Evolutionary conservation across 1,284 basidiomycete genomes (phyloP), one percentile per base, ranked within the genome.

Genomic region (Apiotrichum montevideense): DNA sequence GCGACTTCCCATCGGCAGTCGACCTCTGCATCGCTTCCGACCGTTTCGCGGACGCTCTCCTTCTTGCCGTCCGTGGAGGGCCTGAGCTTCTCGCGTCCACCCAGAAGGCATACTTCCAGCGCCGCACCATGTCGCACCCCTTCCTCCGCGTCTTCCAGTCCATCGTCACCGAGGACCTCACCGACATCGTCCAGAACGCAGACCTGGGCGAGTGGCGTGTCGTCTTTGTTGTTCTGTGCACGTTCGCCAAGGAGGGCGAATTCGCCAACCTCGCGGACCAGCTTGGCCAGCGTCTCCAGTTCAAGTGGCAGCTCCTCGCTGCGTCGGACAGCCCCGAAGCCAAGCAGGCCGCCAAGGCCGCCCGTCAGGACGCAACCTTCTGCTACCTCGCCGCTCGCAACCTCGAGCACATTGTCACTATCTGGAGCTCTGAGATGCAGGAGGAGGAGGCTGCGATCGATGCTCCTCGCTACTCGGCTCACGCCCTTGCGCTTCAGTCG

Each of bases 81-180:
- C 82, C 87, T 0, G 90, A 93, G 46, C 84, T 98, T n/a, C 80
- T 98, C 29, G 84, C 86, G 45, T 85, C 84, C 56, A 95, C 93
- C 0, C 94, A 98, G 71, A 90, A 90, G 75, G 87, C 88, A 0
- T 98, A 98, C 79, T 98, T 98, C 69, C 87, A 90, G 70, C 83
- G 85, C 52, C 84, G 85, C 59, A 89, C 88, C 4, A 81, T 84
- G 11, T 79, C 83, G 6, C 79, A 89, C 21, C 91, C 93, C 0
- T 97, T 97, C 77, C 83, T 98, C 32, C 89, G 95, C 39, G 83
- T 98, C 6, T 92, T 95, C 83, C 92, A 98, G 75, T 91, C 88
- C 32, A 92, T 98, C 68, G 91, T 97, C 57, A 88, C 87, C 52
- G 87, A 94, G 70, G 94, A 97, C 68, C 83, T 98, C 11, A 82